These are phyloP conservation scores for Allantophomopsis cytisporea DNA, from an alignment of 2,329 filamentous ascomycete species.

Conservation along the genomic window DNA sequence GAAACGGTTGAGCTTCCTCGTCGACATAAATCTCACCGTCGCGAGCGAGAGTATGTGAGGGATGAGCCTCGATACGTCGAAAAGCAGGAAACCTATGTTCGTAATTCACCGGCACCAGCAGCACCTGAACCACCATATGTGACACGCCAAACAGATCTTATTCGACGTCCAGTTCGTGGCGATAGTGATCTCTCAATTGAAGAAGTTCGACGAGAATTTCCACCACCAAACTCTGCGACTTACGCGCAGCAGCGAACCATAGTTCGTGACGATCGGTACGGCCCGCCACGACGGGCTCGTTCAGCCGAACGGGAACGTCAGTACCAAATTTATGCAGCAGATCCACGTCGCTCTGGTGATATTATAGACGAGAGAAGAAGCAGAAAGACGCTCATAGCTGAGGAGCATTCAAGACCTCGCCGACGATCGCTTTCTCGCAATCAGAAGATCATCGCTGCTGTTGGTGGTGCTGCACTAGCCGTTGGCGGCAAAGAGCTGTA, in stretches of 20 bases:
- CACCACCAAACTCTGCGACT: constrained; percentile 33
- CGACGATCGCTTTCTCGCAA: constrained; percentile 44
- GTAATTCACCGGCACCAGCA: constrained; percentile 8
- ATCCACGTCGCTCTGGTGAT: constrained; percentile 31
- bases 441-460: constrained; percentile 53
- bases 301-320: constrained; percentile 49
- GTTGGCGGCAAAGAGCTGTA: constrained; percentile 53
- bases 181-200: constrained; percentile 67
- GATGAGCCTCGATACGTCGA: constrained; percentile 39
- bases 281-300: constrained; percentile 40
- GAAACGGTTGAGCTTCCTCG: constrained; percentile 14
- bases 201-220: constrained; percentile 75
- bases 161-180: constrained; percentile 45
- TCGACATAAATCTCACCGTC: constrained; percentile 11
- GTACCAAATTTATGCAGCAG: constrained; percentile 43
- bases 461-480: constrained; percentile 49
- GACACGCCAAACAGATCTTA: constrained; percentile 35
- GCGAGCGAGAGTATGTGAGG: constrained; percentile 21
- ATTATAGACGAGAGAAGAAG: constrained; percentile 30
- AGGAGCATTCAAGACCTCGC: constrained; percentile 35
- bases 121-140: constrained; percentile 15
- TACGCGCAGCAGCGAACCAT: constrained; percentile 11
- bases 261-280: constrained; percentile 17
- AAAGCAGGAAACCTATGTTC: constrained; percentile 19
- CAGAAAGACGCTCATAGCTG: constrained; percentile 41